These are phyloP conservation scores for Hypoxylon subgilvum DNA, from an alignment of 495 filamentous ascomycete species.

Conservation along the genomic window DNA sequence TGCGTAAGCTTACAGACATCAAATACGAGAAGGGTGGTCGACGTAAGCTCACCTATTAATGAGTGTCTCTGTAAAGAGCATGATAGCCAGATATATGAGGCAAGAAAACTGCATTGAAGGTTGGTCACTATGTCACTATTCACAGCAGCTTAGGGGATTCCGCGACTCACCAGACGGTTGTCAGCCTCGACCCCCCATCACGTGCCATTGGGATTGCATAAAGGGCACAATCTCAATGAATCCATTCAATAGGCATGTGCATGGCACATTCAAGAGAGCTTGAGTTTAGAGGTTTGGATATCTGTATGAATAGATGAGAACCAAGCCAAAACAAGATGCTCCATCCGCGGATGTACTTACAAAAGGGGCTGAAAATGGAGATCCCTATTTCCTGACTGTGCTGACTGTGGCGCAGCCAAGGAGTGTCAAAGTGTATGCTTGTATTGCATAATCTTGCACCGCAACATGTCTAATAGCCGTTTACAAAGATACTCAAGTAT, in stretches of 20 bases:
- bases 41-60: slow-evolving; percentile 45
- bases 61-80: slow-evolving; percentile 52
- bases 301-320: background rate
- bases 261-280: slow-evolving; percentile 10
- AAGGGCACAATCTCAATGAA: slow-evolving; percentile 22
- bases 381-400: slow-evolving; percentile 34
- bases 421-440: background rate
- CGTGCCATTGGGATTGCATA: slow-evolving; percentile 43
- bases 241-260: slow-evolving; percentile 27
- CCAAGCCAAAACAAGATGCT: no score
- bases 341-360: no score
- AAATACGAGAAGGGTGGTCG: background rate
- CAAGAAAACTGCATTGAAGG: slow-evolving; percentile 44
- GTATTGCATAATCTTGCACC: no score
- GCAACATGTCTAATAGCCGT: background rate
- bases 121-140: slow-evolving; percentile 1
- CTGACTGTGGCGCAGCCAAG: slow-evolving; percentile 26
- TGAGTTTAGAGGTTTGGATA: slow-evolving; percentile 7
- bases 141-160: background rate
- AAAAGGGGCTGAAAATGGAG: slow-evolving; percentile 26
- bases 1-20: slow-evolving; percentile 3
- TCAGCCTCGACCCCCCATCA: slow-evolving; percentile 44
- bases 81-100: slow-evolving; percentile 54
- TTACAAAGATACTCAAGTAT: background rate
- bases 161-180: slow-evolving; percentile 49